phyloP scores from a whole-genome alignment of 2,329 filamentous ascomycete species.

The Sporothrix pseudoabietina region DNA sequence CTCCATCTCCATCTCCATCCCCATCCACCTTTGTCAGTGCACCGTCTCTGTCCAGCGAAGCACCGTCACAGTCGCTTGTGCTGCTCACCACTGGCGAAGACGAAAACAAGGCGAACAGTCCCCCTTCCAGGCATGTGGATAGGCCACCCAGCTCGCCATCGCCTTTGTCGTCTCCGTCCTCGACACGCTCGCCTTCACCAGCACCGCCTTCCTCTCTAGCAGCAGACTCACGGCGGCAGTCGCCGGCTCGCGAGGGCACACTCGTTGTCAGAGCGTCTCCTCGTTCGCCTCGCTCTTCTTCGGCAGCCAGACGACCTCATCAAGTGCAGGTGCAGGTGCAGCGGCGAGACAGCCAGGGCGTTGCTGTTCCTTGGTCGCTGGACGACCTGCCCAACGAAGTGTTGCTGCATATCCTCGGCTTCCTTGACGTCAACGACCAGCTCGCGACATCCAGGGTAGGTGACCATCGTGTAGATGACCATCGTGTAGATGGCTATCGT shows the following conservation, averaged over 20 bases:
- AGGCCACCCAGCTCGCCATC: neutral
- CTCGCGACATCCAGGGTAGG: conserved; percentile 58
- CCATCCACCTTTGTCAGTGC: neutral
- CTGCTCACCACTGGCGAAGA: neutral
- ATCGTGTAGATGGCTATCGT: no score
- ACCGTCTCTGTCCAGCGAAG: neutral
- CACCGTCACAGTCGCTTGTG: conserved; percentile 23
- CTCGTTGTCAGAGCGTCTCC: neutral
- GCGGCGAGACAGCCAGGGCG: neutral
- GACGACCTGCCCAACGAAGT: conserved; percentile 59
- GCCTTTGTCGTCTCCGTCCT: neutral
- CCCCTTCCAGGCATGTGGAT: neutral
- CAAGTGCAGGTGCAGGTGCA: neutral
- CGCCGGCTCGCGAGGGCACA: neutral
- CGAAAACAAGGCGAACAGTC: neutral
- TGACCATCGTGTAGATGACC: neutral
- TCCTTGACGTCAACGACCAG: conserved; percentile 60
- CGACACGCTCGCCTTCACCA: neutral
- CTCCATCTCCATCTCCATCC: neutral
- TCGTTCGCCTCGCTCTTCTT: neutral
- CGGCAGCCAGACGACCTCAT: neutral
- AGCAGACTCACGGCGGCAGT: neutral
- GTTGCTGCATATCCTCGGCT: conserved; percentile 57
- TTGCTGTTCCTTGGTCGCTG: conserved; percentile 33
- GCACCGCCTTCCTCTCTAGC: neutral